Percentiles rank a stretch among this genome's conserved stretches.
Conservation (phyloP, 1,284 basidiomycete species). For the Lentinula novae-zelandiae region DNA sequence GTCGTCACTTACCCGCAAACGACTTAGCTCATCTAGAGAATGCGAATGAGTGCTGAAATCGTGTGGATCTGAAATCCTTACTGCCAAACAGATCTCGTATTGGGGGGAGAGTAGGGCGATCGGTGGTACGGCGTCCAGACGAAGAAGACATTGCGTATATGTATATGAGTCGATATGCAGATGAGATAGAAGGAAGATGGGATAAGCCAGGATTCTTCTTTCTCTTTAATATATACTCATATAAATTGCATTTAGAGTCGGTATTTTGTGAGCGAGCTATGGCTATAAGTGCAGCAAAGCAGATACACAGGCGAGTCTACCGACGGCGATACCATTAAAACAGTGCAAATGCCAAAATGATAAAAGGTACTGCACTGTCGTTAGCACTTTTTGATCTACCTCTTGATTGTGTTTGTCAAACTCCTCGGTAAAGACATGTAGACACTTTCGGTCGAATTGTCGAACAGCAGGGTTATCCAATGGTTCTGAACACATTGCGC, state of each 20-base stretch:
- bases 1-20: slow-evolving; percentile 33
- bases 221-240: not conserved
- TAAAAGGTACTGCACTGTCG: slow-evolving; percentile 6
- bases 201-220: not conserved
- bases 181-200: not conserved
- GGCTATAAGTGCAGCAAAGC: not conserved
- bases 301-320: slow-evolving; percentile 4
- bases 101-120: slow-evolving; percentile 67
- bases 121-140: slow-evolving; percentile 31
- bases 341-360: not conserved
- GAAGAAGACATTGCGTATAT: slow-evolving; percentile 33
- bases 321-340: not conserved
- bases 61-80: slow-evolving; percentile 25
- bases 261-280: not conserved
- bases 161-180: not conserved
- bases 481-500: not conserved
- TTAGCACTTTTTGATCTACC: slow-evolving; percentile 2
- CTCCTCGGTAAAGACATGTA: not conserved
- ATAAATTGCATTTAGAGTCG: not conserved
- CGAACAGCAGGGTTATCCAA: not conserved
- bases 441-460: not conserved
- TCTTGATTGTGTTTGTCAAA: not conserved
- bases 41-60: not conserved
- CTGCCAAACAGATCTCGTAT: slow-evolving; percentile 72
- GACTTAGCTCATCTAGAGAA: slow-evolving; percentile 39